These are phyloP conservation scores for Closterium sp. DNA, from an alignment of 139 green algal species.

Conservation along the genomic window DNA sequence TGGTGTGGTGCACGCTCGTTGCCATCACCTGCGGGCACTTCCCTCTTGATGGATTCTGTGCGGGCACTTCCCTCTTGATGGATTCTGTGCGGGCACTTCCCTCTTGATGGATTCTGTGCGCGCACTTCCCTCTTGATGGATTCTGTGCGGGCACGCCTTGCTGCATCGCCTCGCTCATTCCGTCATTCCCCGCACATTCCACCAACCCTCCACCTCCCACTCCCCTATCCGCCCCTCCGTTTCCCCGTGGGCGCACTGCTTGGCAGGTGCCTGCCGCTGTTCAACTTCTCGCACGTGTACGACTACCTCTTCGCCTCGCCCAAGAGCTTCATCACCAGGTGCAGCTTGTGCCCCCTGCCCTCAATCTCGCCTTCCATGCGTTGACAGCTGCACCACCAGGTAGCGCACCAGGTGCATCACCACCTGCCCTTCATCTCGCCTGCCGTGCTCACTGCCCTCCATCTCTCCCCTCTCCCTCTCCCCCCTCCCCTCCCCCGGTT, in stretches of 20 bases:
- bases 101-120: not conserved
- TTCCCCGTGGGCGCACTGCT: too few species aligned
- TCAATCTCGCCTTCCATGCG: too few species aligned
- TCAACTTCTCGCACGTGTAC: constrained; percentile 42
- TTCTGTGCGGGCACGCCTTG: not conserved
- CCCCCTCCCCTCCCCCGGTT: not conserved
- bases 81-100: not conserved
- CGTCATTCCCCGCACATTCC: not conserved
- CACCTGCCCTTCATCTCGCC: not conserved
- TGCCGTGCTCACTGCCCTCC: not conserved
- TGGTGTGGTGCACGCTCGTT: not conserved
- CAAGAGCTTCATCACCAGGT: constrained; percentile 31
- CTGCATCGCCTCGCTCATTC: not conserved
- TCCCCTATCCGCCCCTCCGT: too few species aligned
- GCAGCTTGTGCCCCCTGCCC: too few species aligned
- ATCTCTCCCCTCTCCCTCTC: too few species aligned
- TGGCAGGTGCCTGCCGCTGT: constrained; percentile 29
- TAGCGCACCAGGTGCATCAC: too few species aligned
- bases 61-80: not conserved
- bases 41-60: not conserved
- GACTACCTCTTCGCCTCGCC: constrained; percentile 36
- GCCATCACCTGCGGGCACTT: not conserved
- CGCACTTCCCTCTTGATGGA: not conserved
- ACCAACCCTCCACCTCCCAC: not conserved
- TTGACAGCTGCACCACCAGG: not conserved